Base-by-base conservation (phyloP, 2,329 filamentous ascomycete genomes). In the Ceratocystis albifundus region DNA sequence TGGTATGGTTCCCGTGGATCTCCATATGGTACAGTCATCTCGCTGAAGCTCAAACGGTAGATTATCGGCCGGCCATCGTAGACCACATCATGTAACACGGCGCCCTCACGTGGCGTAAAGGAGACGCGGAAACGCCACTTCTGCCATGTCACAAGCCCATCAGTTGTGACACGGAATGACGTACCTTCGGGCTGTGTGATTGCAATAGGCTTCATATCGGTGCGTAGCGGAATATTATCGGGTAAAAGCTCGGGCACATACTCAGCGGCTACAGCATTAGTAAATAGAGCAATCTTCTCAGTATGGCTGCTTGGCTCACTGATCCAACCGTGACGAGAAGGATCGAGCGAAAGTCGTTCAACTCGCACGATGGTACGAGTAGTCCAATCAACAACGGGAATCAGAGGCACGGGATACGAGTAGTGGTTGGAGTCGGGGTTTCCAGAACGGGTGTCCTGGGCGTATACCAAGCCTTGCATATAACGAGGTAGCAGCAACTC, bases 1-100 rank as follows among this genome's bases (percentile, higher is more conserved):
- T 86, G 84, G 72, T 83, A 88, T 0, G 86, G 86, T 0, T 79
- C 76, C 1, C 87, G 80, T 0, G 84, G 84, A 70, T 89, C 86
- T 2, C 78, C 85, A 69, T 89, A 89, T 0, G 85, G 85, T 0
- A 88, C 84, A 1, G 82, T 82, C 82, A 90, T 87, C 73, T 90
- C 88, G 69, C 82, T 84, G 67, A 88, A 79, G 69, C 82, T 84
- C 36, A 90, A 74, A 0, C 87, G 80, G 74, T 88, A 86, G 71
- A 89, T 79, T 32, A 90, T 77, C 53, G 81, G 84, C 20, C 86
- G 80, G 45, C 80, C 80, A 70, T 87, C 84, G 71, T 88, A 90
- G 71, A 80, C 80, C 17, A 90, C 75, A 70, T 90, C 86, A 71
- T 90, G 86, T 2, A 90, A 77, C 2, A 88, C 85, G 7, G 84